Conservation (phyloP, 768 basidiomycete genomes). For the Amanita thiersii region DNA sequence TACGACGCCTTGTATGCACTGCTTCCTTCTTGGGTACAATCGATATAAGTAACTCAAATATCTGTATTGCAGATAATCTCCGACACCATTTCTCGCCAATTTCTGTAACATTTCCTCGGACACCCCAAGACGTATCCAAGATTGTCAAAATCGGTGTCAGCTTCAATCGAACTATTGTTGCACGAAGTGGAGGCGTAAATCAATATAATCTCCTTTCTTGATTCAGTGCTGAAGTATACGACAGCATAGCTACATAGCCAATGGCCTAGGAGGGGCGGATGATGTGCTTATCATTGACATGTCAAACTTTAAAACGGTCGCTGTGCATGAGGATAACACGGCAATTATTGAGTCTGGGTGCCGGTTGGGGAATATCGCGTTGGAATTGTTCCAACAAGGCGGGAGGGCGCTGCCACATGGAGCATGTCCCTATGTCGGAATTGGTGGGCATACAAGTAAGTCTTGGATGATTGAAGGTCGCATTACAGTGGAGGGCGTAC, state of each 20-base stretch:
- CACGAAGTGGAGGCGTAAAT: background rate
- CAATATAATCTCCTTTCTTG: background rate
- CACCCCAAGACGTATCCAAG: background rate
- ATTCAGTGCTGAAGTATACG: background rate
- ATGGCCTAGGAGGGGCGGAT: conserved; percentile 20
- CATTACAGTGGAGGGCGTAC: background rate
- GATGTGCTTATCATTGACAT: conserved; percentile 20
- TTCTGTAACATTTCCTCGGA: background rate
- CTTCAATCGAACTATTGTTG: background rate
- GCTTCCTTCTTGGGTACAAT: too few species aligned
- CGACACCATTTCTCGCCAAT: background rate
- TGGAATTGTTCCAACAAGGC: conserved; percentile 8
- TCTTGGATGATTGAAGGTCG: background rate
- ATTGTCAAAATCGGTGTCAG: background rate
- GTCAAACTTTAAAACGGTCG: conserved; percentile 14
- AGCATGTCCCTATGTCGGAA: conserved; percentile 22
- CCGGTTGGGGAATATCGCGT: conserved; percentile 18
- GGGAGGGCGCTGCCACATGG: conserved; percentile 18
- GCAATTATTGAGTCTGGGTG: conserved; percentile 18
- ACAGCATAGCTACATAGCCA: conserved; percentile 20
- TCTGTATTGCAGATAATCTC: too few species aligned
- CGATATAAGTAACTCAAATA: too few species aligned
- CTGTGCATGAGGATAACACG: conserved; percentile 12
- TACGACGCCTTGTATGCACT: too few species aligned
- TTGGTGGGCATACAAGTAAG: conserved; percentile 18